A percentile compares a stretch with the other conserved stretches of the same genome.
These are phyloP conservation scores for Scheffersomyces cryptocercus DNA, from an alignment of 1,139 yeast genomes.

Conservation along the genomic window DNA sequence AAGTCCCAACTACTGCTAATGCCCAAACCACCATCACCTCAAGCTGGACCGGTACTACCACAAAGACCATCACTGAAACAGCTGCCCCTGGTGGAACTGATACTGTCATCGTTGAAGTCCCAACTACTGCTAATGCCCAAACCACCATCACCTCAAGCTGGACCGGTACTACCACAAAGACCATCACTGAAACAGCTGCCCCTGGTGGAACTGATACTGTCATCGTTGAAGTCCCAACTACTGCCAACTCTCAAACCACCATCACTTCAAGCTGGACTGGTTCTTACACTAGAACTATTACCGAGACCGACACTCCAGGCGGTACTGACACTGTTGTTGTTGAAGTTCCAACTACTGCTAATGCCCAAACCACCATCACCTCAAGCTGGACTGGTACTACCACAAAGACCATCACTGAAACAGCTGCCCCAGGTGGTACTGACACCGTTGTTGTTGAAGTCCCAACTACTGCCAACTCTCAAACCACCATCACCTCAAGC, in stretches of 20 bases:
- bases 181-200: conserved; percentile 6
- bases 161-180: conserved; percentile 1
- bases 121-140: not conserved
- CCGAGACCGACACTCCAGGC: too few relatives aligned
- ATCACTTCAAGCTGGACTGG: conserved; percentile 6
- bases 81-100: conserved; percentile 7
- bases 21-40: conserved; percentile 6
- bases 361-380: conserved; percentile 6
- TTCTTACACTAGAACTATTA: too few relatives aligned
- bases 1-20: not conserved
- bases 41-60: conserved; percentile 12
- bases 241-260: conserved; percentile 11
- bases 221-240: conserved; percentile 11
- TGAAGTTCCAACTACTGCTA: not conserved
- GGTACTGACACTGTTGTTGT: not conserved
- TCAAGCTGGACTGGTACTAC: conserved; percentile 12
- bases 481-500: conserved; percentile 5
- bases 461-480: conserved; percentile 2
- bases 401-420: conserved; percentile 6
- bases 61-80: conserved; percentile 5
- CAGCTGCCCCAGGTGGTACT: conserved; percentile 7
- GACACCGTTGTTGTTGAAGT: conserved; percentile 8
- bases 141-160: conserved; percentile 5
- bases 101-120: conserved; percentile 8
- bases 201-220: conserved; percentile 13